Base-by-base conservation (phyloP, 2,329 filamentous ascomycete species). In the Cladophialophora chaetospira region DNA sequence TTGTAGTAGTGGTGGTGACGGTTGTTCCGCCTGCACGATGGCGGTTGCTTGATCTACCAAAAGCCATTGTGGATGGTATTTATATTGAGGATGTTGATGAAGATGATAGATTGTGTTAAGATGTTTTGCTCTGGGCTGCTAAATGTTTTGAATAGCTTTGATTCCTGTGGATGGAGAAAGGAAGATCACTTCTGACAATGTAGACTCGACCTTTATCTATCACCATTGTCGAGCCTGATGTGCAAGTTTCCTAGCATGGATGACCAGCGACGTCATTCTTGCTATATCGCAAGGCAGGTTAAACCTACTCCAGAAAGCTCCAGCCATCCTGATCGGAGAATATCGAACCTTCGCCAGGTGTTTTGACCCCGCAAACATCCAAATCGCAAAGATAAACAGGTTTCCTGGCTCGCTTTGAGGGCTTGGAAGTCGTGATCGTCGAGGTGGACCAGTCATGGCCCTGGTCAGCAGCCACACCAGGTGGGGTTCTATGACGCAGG, bases 1-100 rank as follows among this genome's bases (percentile, higher is more conserved):
- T 61, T 3, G 56, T 62, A 1, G 57, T 60, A 6, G 60, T 62
- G 8, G 60, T 62, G 5, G 60, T 60, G 29, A 60, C 53, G 8
- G 60, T 62, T 23, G 56, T 57, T 17, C 56, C 60, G 36, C 60
- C 56, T 10, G 53, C 43, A 6, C 54, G 48, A 26, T 42, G 48
- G 25, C 52, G 54, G 28, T 53, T 55, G 26, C 47, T 40, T 21
- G 36, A 40, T 25, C 45, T 57, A 46, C 60, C 60, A 25, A 62
- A 53, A 48, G 55, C 55, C 60, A 62, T 62, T 23, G 56, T 60
- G 44, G 25, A 36, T 50, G 31, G 15, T 31, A n/a, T n/a, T n/a
- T n/a, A n/a, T 3, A 1, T 35, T 47, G 17, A 17, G 25, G n/a
- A 0, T 47, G 26, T 35, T 35, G 29, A 25, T 11, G 23, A 21